These are phyloP conservation scores for Dysphania ambrosioides DNA, from an alignment of 148 eudicot genomes.

Conservation along the genomic window DNA sequence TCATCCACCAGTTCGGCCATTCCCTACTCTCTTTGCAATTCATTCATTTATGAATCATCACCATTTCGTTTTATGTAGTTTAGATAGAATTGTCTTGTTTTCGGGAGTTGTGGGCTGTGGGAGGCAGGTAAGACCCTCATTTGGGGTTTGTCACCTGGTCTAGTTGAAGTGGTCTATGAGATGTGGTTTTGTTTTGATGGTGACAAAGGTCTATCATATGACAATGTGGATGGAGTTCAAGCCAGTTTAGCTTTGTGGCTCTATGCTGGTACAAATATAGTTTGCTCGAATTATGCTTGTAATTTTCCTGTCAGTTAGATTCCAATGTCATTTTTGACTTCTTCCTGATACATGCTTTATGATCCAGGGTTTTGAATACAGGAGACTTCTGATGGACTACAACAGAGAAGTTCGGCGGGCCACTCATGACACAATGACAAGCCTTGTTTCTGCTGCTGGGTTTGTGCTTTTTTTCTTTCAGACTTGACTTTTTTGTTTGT, in stretches of 20 bases:
- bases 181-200: background rate
- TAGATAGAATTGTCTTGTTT: background rate
- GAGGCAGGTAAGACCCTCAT: background rate
- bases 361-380: conserved; percentile 83
- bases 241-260: background rate
- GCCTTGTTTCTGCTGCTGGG: conserved; percentile 67
- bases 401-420: conserved; percentile 91
- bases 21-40: background rate
- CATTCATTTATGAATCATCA: background rate
- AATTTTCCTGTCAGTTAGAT: background rate
- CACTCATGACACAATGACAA: conserved; percentile 83
- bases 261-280: background rate
- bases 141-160: background rate
- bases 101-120: background rate
- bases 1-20: background rate
- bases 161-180: background rate
- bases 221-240: background rate
- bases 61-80: background rate
- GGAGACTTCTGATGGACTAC: conserved; percentile 86
- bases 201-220: background rate
- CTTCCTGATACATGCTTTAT: conserved; percentile 19
- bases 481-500: conserved; percentile 7
- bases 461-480: conserved; percentile 33
- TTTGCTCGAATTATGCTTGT: background rate
- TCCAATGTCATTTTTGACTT: background rate